These are phyloP conservation scores for Pleurotus salmoneostramineus DNA, from an alignment of 768 basidiomycete genomes.

Conservation along the genomic window DNA sequence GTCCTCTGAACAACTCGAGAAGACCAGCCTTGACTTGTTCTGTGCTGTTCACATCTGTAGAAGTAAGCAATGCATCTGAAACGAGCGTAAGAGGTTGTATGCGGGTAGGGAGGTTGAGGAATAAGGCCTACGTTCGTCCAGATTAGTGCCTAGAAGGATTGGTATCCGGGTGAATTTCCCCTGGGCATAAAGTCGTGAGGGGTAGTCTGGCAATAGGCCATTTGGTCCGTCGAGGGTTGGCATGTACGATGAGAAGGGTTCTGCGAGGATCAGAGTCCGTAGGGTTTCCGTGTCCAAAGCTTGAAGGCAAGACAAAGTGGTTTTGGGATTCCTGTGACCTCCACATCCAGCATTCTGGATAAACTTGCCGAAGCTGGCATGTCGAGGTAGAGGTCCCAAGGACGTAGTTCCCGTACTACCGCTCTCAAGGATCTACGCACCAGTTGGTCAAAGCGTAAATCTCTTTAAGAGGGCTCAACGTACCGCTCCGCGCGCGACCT, in stretches of 20 bases:
- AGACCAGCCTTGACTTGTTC: not conserved
- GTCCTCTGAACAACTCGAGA: not conserved
- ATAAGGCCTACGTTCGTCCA: constrained; percentile 35
- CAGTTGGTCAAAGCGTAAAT: not conserved
- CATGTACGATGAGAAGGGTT: constrained; percentile 18
- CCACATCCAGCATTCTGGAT: not conserved
- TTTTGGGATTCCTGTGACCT: not conserved
- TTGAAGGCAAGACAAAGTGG: constrained; percentile 19
- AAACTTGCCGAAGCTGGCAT: not conserved
- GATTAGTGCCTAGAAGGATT: constrained; percentile 37
- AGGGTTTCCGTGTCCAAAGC: not conserved
- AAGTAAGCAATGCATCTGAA: not conserved
- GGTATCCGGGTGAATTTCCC: constrained; percentile 34
- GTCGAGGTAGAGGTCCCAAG: not conserved
- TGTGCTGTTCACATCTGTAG: not conserved
- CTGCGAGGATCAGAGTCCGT: not conserved
- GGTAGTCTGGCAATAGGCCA: constrained; percentile 33
- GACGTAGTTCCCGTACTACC: not conserved
- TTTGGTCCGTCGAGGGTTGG: constrained; percentile 36
- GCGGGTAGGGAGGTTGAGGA: not conserved
- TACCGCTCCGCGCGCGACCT: constrained; percentile 28
- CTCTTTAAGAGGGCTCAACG: constrained; percentile 12
- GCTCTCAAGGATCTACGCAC: not conserved
- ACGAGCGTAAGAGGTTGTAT: not conserved
- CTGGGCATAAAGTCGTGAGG: constrained; percentile 25